Conservation (phyloP, 495 filamentous ascomycete species). For the Xylaria curta region DNA sequence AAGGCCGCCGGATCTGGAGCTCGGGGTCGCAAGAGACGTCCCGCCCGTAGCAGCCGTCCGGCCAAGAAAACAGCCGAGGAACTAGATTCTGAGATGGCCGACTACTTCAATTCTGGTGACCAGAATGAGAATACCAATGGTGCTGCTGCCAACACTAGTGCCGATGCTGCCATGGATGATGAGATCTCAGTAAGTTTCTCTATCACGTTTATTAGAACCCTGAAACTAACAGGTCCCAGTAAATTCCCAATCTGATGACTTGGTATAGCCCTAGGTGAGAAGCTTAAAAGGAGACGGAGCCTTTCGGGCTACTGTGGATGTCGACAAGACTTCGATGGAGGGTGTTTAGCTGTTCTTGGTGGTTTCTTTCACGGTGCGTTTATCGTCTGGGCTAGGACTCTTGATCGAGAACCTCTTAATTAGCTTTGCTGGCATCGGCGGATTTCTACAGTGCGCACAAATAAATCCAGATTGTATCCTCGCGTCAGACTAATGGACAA, state of each 20-base stretch:
- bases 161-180: constrained; percentile 61
- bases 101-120: constrained; percentile 71
- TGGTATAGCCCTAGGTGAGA: background rate
- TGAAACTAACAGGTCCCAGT: constrained; percentile 13
- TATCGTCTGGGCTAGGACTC: background rate
- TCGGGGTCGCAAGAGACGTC: constrained; percentile 57
- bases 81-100: constrained; percentile 91
- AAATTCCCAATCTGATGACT: background rate
- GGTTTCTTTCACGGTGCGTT: constrained; percentile 1
- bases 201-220: background rate
- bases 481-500: background rate
- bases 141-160: constrained; percentile 42
- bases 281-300: background rate
- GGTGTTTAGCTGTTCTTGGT: background rate
- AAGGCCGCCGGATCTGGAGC: constrained; percentile 50
- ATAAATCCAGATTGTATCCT: constrained; percentile 22
- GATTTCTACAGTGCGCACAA: constrained; percentile 4
- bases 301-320: background rate
- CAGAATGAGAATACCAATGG: constrained; percentile 53
- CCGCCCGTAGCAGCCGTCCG: constrained; percentile 64
- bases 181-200: constrained; percentile 47
- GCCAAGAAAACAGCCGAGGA: constrained; percentile 93
- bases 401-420: background rate
- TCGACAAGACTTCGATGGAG: background rate
- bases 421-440: constrained; percentile 8